Evolutionary conservation across 2,329 filamentous ascomycete genomes (phyloP).

Genomic region (Periconia sp.): DNA sequence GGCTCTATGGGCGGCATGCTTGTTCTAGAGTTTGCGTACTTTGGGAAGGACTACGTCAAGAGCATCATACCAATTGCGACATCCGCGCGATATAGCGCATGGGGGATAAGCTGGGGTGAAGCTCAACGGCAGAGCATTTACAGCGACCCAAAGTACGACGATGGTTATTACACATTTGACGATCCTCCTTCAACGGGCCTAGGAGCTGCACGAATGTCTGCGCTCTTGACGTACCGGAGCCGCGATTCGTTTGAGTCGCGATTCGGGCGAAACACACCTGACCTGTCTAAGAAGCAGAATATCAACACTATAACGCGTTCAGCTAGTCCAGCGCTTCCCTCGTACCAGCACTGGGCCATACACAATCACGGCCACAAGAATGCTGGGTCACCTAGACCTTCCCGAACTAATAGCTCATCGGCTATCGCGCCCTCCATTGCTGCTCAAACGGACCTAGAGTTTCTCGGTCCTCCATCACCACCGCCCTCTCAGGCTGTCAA

Average conservation of each 20-base stretch:
- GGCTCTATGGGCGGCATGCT: slow-evolving; percentile 91
- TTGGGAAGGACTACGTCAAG: slow-evolving; percentile 83
- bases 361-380: slow-evolving; percentile 60
- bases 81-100: slow-evolving; percentile 82
- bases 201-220: slow-evolving; percentile 94
- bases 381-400: slow-evolving; percentile 52
- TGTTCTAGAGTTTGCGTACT: slow-evolving; percentile 89
- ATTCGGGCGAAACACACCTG: slow-evolving; percentile 91
- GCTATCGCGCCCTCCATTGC: slow-evolving; percentile 26
- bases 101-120: slow-evolving; percentile 91
- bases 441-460: slow-evolving; percentile 52
- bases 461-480: slow-evolving; percentile 46
- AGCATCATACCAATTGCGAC: slow-evolving; percentile 84
- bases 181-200: slow-evolving; percentile 88
- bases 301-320: slow-evolving; percentile 72
- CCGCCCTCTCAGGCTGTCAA: slow-evolving; percentile 22
- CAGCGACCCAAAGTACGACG: slow-evolving; percentile 96
- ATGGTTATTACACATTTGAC: slow-evolving; percentile 89
- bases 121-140: slow-evolving; percentile 94
- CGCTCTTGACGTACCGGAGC: slow-evolving; percentile 92
- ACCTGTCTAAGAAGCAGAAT: slow-evolving; percentile 80
- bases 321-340: slow-evolving; percentile 40
- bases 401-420: slow-evolving; percentile 42
- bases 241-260: slow-evolving; percentile 96
- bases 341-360: slow-evolving; percentile 57